These are phyloP conservation scores for Acanthamoeba pearcei DNA, from an alignment of 208 protist species.

Conservation along the genomic window DNA sequence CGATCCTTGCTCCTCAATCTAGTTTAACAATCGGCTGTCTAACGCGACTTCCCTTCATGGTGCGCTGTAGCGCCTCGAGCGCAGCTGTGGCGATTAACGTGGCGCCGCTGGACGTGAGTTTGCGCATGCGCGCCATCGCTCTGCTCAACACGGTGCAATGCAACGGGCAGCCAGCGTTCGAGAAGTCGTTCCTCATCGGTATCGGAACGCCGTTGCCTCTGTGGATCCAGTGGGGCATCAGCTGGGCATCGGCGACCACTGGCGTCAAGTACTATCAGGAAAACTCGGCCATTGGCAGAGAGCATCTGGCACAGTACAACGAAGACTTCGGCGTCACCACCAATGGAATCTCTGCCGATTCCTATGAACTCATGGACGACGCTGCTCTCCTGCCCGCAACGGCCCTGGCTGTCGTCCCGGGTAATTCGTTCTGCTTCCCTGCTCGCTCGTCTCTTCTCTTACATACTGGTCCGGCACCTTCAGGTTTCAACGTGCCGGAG, in stretches of 20 bases:
- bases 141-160: background rate
- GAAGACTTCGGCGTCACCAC: background rate
- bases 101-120: background rate
- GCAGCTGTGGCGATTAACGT: too few relatives aligned
- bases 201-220: background rate
- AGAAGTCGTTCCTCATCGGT: background rate
- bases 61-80: background rate
- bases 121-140: background rate
- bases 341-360: background rate
- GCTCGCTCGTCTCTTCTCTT: too few relatives aligned
- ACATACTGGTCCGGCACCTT: too few relatives aligned
- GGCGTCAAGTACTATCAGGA: conserved; percentile 29
- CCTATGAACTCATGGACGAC: background rate
- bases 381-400: background rate
- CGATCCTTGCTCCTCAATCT: background rate
- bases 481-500: conserved; percentile 21
- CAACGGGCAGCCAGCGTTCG: background rate
- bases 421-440: too few relatives aligned
- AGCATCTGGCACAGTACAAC: background rate
- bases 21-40: too few relatives aligned
- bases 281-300: background rate
- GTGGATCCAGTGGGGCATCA: background rate
- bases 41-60: too few relatives aligned
- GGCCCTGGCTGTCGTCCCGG: background rate
- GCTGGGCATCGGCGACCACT: background rate